Conservation (phyloP, 2,329 filamentous ascomycete species). For the Arachnopeziza araneosa region DNA sequence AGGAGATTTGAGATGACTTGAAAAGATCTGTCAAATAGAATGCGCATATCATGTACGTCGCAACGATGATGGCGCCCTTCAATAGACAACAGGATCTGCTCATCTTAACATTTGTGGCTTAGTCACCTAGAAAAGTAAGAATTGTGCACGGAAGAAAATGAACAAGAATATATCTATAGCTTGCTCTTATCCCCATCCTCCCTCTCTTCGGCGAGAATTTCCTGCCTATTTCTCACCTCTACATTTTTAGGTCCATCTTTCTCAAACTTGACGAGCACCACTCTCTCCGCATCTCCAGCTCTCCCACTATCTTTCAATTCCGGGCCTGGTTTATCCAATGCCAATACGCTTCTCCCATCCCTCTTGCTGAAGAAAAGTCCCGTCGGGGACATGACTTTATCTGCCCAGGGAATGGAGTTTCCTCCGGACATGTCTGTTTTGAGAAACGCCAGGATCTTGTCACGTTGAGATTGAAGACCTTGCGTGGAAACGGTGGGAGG, state of each 20-base stretch:
- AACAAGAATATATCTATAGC: slow-evolving; percentile 8
- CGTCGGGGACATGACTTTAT: slow-evolving; percentile 57
- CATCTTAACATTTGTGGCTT: too few relatives aligned
- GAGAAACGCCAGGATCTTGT: slow-evolving; percentile 50
- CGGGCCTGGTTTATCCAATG: slow-evolving; percentile 50
- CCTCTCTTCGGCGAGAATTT: slow-evolving; percentile 44
- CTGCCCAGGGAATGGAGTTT: slow-evolving; percentile 42
- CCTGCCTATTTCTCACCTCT: slow-evolving; percentile 45
- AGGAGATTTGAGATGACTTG: not conserved
- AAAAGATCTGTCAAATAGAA: too few relatives aligned
- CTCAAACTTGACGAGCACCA: slow-evolving; percentile 50
- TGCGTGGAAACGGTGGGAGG: slow-evolving; percentile 13
- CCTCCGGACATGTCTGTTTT: slow-evolving; percentile 36
- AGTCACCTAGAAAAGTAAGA: too few relatives aligned
- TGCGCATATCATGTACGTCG: too few relatives aligned
- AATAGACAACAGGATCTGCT: too few relatives aligned
- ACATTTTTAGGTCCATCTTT: slow-evolving; percentile 47
- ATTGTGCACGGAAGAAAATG: too few relatives aligned
- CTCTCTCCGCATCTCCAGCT: slow-evolving; percentile 53
- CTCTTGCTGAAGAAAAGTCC: slow-evolving; percentile 40
- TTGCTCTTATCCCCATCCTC: slow-evolving; percentile 12
- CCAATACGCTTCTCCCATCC: slow-evolving; percentile 50
- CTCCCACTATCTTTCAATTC: slow-evolving; percentile 45
- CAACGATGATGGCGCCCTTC: too few relatives aligned
- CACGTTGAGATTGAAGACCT: slow-evolving; percentile 43